These are phyloP conservation scores for Scutellaria galericulata DNA, from an alignment of 257 asterid species.

Conservation along the genomic window DNA sequence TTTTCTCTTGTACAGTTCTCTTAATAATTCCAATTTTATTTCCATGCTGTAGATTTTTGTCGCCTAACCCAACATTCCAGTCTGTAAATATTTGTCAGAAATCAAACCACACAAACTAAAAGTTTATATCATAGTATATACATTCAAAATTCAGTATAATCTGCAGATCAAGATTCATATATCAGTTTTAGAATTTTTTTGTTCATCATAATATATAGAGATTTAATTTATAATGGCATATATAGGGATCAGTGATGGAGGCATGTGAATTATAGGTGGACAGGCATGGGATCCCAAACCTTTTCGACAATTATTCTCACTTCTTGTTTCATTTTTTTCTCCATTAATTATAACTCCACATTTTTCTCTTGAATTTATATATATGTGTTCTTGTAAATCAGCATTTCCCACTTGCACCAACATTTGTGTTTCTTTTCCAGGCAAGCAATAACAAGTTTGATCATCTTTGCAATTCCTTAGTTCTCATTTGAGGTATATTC, in stretches of 20 bases:
- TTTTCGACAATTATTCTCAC: slow-evolving; percentile 58
- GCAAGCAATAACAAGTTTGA: neutral
- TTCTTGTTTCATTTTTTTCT: slow-evolving; percentile 23
- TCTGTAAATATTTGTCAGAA: slow-evolving; percentile 29
- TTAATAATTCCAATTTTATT: neutral
- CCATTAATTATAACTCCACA: slow-evolving; percentile 17
- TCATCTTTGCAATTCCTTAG: slow-evolving; percentile 16
- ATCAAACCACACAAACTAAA: neutral
- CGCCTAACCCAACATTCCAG: slow-evolving; percentile 26
- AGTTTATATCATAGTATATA: neutral
- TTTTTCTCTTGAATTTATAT: slow-evolving; percentile 11
- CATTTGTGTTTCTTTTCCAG: neutral
- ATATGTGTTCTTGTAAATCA: slow-evolving; percentile 10
- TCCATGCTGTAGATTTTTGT: slow-evolving; percentile 32
- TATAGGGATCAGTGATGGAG: slow-evolving; percentile 46
- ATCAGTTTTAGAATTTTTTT: neutral
- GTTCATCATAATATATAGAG: neutral
- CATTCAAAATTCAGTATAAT: neutral
- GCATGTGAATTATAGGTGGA: slow-evolving; percentile 68
- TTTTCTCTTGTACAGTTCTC: slow-evolving; percentile 18
- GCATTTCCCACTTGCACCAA: neutral
- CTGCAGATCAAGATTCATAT: neutral
- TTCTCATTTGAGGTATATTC: slow-evolving; percentile 8
- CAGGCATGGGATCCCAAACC: slow-evolving; percentile 69
- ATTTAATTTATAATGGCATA: slow-evolving; percentile 19